These are phyloP conservation scores for Phytopythium boreale DNA, from an alignment of 352 stramenopile genomes.

Conservation along the genomic window DNA sequence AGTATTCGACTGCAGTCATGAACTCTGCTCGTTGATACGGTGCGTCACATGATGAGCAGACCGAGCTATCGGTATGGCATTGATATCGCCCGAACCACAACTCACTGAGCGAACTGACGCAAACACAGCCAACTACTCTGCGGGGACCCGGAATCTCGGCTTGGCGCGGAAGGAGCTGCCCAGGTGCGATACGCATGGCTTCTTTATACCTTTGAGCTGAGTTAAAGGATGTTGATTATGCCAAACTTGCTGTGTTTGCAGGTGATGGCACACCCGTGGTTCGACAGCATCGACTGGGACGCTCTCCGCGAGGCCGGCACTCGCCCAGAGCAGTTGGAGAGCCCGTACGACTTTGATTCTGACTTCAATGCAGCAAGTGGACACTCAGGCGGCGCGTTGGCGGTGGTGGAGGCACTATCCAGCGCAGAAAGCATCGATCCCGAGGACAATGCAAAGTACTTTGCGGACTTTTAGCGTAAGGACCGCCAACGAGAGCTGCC, in stretches of 20 bases:
- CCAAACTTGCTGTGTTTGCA: slow-evolving; percentile 7
- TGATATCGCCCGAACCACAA: too few relatives aligned
- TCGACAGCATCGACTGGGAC: slow-evolving; percentile 52
- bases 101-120: neutral
- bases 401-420: slow-evolving; percentile 15
- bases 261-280: slow-evolving; percentile 67
- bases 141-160: slow-evolving; percentile 33
- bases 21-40: neutral
- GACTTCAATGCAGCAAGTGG: slow-evolving; percentile 27
- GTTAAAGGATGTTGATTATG: neutral
- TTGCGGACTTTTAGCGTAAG: slow-evolving; percentile 54
- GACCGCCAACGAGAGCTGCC: neutral
- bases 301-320: slow-evolving; percentile 17
- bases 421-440: slow-evolving; percentile 76
- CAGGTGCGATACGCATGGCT: slow-evolving; percentile 20
- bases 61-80: too few relatives aligned
- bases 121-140: slow-evolving; percentile 21
- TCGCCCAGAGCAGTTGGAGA: slow-evolving; percentile 3
- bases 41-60: neutral
- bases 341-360: slow-evolving; percentile 26
- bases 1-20: slow-evolving; percentile 13
- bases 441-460: slow-evolving; percentile 64
- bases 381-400: neutral
- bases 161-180: slow-evolving; percentile 31
- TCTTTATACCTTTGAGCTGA: neutral